phyloP scores from a whole-genome alignment of 495 filamentous ascomycete genomes.

The Apodospora peruviana region DNA sequence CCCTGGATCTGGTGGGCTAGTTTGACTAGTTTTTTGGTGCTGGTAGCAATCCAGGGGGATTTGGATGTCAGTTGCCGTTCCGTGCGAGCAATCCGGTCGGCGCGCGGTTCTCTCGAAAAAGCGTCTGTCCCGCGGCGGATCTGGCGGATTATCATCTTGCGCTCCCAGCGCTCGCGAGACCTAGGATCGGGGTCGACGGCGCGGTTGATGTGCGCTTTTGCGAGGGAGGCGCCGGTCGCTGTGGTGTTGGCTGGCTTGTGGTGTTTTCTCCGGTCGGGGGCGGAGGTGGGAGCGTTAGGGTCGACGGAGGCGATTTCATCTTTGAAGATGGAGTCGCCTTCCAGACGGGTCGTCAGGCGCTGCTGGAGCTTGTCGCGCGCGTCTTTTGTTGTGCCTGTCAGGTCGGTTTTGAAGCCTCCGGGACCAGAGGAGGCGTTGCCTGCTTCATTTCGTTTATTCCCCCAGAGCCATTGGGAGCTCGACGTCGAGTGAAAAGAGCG shows the following conservation, averaged over 20 bases:
- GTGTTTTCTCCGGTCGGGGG: not conserved
- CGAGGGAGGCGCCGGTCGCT: conserved; percentile 15
- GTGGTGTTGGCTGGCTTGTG: conserved; percentile 1
- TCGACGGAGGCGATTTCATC: conserved; percentile 28
- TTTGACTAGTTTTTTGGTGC: conserved; percentile 78
- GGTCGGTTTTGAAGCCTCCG: not conserved
- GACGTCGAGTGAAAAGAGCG: conserved; percentile 28
- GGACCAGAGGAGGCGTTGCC: no score
- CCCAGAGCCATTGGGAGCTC: conserved; percentile 25
- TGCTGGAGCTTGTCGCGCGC: conserved; percentile 21
- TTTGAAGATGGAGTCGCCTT: conserved; percentile 56
- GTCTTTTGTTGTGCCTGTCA: conserved; percentile 19
- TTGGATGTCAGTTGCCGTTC: conserved; percentile 64
- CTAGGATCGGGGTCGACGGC: conserved; percentile 66
- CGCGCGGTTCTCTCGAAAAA: conserved; percentile 59
- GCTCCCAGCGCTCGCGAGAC: conserved; percentile 64
- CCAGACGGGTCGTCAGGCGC: conserved; percentile 22
- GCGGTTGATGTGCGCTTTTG: conserved; percentile 44
- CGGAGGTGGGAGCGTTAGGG: conserved; percentile 1
- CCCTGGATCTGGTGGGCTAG: conserved; percentile 83
- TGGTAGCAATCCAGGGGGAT: conserved; percentile 68
- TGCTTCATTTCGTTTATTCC: conserved; percentile 11
- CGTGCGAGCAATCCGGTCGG: conserved; percentile 59
- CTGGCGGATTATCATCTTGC: conserved; percentile 72
- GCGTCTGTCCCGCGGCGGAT: conserved; percentile 43